These are phyloP conservation scores for Cyclanthera cordifolia DNA, from an alignment of 306 rosid species.

Conservation along the genomic window DNA sequence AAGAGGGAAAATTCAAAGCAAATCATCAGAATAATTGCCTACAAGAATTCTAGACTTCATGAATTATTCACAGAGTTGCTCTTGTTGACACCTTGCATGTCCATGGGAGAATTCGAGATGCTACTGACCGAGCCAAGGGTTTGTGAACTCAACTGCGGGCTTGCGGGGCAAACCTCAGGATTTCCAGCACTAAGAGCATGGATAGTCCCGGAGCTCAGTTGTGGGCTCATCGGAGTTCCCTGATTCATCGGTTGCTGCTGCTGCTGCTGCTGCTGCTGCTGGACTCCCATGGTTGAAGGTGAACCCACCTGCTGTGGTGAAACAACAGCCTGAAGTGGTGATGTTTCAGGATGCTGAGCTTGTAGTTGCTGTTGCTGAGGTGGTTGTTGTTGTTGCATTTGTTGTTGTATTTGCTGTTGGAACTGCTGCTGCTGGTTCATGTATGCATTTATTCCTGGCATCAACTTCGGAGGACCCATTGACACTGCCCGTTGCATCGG, in stretches of 20 bases:
- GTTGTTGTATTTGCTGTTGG: constrained; percentile 5
- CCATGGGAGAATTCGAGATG: constrained; percentile 76
- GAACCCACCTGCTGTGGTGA: constrained; percentile 86
- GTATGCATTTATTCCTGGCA: constrained; percentile 47
- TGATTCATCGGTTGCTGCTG: constrained; percentile 91
- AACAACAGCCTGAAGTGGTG: constrained; percentile 68
- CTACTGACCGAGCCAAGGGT: constrained; percentile 71
- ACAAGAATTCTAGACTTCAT: constrained; percentile 15
- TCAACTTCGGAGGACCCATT: constrained; percentile 84
- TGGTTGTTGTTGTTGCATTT: constrained; percentile 17
- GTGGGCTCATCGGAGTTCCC: constrained; percentile 94
- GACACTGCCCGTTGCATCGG: constrained; percentile 55
- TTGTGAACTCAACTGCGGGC: constrained; percentile 96
- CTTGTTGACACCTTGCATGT: constrained; percentile 84
- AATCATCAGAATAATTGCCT: neutral
- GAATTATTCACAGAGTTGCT: constrained; percentile 45
- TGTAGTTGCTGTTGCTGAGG: constrained; percentile 20
- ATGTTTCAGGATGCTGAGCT: constrained; percentile 51
- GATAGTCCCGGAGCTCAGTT: constrained; percentile 76
- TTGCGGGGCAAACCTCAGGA: constrained; percentile 84
- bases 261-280: constrained; percentile 52
- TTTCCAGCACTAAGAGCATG: constrained; percentile 78
- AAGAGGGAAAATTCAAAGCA: neutral
- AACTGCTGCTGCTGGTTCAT: constrained; percentile 39
- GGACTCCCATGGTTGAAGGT: constrained; percentile 64